phyloP scores from a whole-genome alignment of 306 rosid species.

The Acacia confusa region DNA sequence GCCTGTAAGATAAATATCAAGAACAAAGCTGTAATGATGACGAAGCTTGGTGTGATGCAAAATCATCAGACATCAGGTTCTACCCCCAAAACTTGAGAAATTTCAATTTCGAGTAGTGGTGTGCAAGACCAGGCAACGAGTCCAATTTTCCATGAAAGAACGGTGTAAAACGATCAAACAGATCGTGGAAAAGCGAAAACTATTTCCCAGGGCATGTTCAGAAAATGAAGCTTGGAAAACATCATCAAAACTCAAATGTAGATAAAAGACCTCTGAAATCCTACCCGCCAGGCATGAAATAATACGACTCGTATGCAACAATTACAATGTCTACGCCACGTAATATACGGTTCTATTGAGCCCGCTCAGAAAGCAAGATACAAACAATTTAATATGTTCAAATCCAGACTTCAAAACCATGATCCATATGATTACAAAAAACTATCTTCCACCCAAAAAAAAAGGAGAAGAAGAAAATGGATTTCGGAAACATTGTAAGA shows the following conservation, averaged over 20 bases:
- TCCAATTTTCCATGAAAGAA: not conserved
- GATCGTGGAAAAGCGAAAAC: slow-evolving; percentile 7
- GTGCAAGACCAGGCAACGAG: not conserved
- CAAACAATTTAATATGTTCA: not conserved
- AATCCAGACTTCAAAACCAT: not conserved
- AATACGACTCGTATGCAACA: not conserved
- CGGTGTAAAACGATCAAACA: not conserved
- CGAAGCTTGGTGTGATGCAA: not conserved
- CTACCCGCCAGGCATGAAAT: not conserved
- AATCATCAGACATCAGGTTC: slow-evolving; percentile 15
- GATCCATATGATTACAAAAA: not conserved
- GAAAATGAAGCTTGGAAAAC: not conserved
- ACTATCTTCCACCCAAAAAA: not conserved
- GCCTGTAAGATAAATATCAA: not conserved
- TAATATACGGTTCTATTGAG: not conserved
- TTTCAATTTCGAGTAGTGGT: slow-evolving; percentile 11
- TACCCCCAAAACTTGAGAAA: not conserved
- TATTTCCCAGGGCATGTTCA: slow-evolving; percentile 7
- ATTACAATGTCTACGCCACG: not conserved
- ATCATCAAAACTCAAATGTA: not conserved
- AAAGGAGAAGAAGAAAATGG: not conserved
- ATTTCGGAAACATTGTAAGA: not conserved
- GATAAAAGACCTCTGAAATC: not conserved
- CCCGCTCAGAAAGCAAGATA: not conserved
- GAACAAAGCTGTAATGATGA: not conserved